Evolutionary conservation across 768 basidiomycete genomes (phyloP).

Genomic region (Nevesoporus exiguus): DNA sequence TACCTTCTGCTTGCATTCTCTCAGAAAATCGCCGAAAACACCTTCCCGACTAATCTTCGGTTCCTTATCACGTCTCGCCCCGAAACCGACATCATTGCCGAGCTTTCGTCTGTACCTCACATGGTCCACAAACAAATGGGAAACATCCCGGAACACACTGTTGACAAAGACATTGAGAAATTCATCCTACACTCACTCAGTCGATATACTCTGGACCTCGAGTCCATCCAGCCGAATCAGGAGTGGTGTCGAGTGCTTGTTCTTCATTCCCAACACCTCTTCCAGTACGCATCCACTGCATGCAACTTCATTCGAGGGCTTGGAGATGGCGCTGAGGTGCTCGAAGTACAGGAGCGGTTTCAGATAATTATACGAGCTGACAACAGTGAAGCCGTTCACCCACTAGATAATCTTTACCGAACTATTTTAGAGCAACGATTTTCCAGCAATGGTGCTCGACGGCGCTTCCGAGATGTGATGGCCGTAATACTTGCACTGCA

Average conservation of each 20-base stretch:
- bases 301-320: conserved; percentile 14
- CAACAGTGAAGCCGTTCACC: background rate
- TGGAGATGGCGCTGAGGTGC: background rate
- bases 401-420: background rate
- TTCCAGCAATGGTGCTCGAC: background rate
- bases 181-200: conserved; percentile 1
- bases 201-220: background rate
- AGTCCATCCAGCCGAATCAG: conserved; percentile 1
- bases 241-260: conserved; percentile 16
- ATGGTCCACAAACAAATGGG: background rate
- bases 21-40: background rate
- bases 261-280: conserved; percentile 19
- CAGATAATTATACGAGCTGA: background rate
- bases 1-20: background rate
- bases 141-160: background rate
- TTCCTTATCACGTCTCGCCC: conserved; percentile 14
- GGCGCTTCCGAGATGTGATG: background rate
- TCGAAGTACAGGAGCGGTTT: background rate
- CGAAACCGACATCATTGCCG: conserved; percentile 7
- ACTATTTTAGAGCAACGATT: background rate
- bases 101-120: background rate
- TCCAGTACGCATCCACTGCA: background rate
- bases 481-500: background rate
- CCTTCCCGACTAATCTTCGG: background rate
- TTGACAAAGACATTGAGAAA: background rate